Evolutionary conservation across 345 rosid species (phyloP), one percentile per base, ranked within the genome.

Genomic region (Microcos paniculata): DNA sequence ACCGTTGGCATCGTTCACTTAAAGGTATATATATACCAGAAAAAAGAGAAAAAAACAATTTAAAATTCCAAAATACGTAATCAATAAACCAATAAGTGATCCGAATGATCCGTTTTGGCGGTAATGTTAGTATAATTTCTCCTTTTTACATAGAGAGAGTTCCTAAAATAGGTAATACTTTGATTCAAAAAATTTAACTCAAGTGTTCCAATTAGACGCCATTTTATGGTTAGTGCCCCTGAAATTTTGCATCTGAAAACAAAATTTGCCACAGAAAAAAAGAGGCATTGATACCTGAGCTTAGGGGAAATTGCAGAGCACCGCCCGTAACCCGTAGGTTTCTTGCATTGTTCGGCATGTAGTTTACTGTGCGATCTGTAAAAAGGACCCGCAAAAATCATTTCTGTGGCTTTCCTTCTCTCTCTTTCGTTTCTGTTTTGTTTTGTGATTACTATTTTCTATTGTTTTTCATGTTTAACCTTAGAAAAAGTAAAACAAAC

Each of bases 1-100:
- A 82, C 83, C 57, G 90, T 87, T 79, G 97, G 96, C 90, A 87
- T 90, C 85, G 97, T 91, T 79, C 96, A 85, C 73, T 83, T 93
- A 28, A 91, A 93, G 99, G 99, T 95, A 89, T 38, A 24, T 40
- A 30, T 23, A 66, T 66, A n/a, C n/a, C n/a, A n/a, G n/a, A 4
- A 46, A 0, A 4, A 21, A 13, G 8, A 13, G 23, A 49, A 35
- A 35, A 35, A 7, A 35, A 35, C 40, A 61, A 74, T 46, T 75
- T 9, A 24, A 51, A 26, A 40, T 72, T 69, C 19, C 69, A 30
- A 8, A 13, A 71, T 11, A 6, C 35, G 21, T 30, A 48, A 2
- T n/a, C 40, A 28, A 33, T 10, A 42, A 46, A 14, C 35, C 4
- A 42, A 58, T 16, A 23, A 63, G 42, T 33, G 28, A 15, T n/a